A percentile compares a stretch with the other conserved stretches of the same genome.
Evolutionary conservation across 192 early-diverging fungal genomes (phyloP).

Genomic region (Thoreauomyces humboldtii): DNA sequence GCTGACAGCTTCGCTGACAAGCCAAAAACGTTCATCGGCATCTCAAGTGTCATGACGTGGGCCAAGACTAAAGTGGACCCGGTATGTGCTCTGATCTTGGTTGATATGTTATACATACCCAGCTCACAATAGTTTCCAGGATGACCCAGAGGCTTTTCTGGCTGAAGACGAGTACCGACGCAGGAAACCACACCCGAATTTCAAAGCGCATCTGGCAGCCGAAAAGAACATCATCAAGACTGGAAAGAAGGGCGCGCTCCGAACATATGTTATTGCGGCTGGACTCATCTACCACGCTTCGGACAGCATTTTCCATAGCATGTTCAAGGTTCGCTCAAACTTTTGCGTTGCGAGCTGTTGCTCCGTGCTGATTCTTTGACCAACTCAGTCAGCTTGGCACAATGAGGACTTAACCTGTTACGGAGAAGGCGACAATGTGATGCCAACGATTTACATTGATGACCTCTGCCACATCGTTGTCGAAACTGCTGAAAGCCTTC

Average conservation of each 20-base stretch:
- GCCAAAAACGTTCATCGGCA: slow-evolving; percentile 56
- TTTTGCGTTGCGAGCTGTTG: no score
- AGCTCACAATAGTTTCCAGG: slow-evolving; percentile 15
- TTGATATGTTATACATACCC: not conserved
- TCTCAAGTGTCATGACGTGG: slow-evolving; percentile 65
- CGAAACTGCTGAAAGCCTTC: slow-evolving; percentile 53
- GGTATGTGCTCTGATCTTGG: slow-evolving; percentile 15
- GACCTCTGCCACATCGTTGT: slow-evolving; percentile 56
- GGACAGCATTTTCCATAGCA: slow-evolving; percentile 56
- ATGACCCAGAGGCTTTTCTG: slow-evolving; percentile 54
- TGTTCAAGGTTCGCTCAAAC: slow-evolving; percentile 62
- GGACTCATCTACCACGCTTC: slow-evolving; percentile 59
- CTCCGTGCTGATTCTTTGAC: no score
- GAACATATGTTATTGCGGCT: slow-evolving; percentile 53
- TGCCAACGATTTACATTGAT: slow-evolving; percentile 59
- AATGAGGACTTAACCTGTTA: slow-evolving; percentile 53
- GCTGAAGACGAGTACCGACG: slow-evolving; percentile 61
- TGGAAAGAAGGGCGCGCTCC: slow-evolving; percentile 52
- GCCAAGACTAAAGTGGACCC: slow-evolving; percentile 57
- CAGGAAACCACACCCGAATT: slow-evolving; percentile 59
- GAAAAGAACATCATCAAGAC: slow-evolving; percentile 58
- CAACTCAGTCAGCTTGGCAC: slow-evolving; percentile 58
- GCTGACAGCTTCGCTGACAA: slow-evolving; percentile 49
- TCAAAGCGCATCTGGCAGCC: slow-evolving; percentile 47
- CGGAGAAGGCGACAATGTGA: slow-evolving; percentile 54